These are phyloP conservation scores for Xylariomycetidae sp. DNA, from an alignment of 2,329 filamentous ascomycete species.

Conservation along the genomic window DNA sequence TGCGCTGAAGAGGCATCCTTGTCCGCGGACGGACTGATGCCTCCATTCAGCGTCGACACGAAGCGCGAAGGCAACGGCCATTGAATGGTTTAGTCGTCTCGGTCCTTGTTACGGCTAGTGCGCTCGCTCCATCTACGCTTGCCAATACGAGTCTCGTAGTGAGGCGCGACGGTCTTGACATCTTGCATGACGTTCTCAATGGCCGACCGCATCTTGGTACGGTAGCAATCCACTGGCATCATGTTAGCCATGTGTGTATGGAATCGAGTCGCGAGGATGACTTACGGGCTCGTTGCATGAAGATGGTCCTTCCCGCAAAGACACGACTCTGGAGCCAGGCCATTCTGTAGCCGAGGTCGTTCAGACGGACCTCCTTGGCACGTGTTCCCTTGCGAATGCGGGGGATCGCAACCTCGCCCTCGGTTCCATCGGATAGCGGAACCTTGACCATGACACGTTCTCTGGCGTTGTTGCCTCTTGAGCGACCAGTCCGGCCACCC, in stretches of 20 bases:
- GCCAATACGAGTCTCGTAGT: slow-evolving; percentile 83
- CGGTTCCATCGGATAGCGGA: slow-evolving; percentile 61
- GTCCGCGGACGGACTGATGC: no score
- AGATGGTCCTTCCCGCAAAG: slow-evolving; percentile 79
- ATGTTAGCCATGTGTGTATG: slow-evolving; percentile 11
- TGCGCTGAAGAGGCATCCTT: background rate
- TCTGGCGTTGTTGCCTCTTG: slow-evolving; percentile 28
- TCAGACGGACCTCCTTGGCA: slow-evolving; percentile 80
- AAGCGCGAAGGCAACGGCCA: background rate
- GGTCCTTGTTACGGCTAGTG: slow-evolving; percentile 33
- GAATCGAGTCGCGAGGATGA: slow-evolving; percentile 22
- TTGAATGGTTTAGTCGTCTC: slow-evolving; percentile 21
- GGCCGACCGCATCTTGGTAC: slow-evolving; percentile 44
- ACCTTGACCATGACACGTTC: slow-evolving; percentile 50
- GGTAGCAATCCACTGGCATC: slow-evolving; percentile 79
- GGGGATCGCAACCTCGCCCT: slow-evolving; percentile 69
- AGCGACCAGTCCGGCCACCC: slow-evolving; percentile 34
- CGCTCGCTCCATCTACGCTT: slow-evolving; percentile 70
- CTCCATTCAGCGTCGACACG: background rate
- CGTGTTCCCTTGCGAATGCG: slow-evolving; percentile 63
- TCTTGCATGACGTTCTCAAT: slow-evolving; percentile 77
- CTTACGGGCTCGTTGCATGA: slow-evolving; percentile 87
- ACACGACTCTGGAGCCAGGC: slow-evolving; percentile 93
- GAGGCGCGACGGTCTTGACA: slow-evolving; percentile 64
- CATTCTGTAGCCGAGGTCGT: slow-evolving; percentile 91